Evolutionary conservation across 2,329 filamentous ascomycete genomes (phyloP).

Genomic region (Trichophyton benhamiae): DNA sequence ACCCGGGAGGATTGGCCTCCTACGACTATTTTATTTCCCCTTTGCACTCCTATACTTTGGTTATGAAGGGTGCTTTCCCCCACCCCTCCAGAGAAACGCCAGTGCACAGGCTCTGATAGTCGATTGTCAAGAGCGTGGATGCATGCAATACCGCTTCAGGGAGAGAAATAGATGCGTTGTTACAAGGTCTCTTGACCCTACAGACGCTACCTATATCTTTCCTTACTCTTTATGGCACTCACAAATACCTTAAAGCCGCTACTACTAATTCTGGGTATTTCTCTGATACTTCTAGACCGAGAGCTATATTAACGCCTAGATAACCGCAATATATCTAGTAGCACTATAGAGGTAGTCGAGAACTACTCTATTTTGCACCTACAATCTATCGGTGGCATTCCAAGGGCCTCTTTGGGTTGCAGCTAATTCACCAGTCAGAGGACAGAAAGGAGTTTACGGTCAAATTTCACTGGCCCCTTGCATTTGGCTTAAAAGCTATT

Average conservation of each 20-base stretch:
- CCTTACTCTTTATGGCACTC: slow-evolving; percentile 6
- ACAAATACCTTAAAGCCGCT: background rate
- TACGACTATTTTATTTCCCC: too few relatives aligned
- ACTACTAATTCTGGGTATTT: slow-evolving; percentile 3
- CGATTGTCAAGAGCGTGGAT: background rate
- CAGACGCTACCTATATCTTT: slow-evolving; percentile 10
- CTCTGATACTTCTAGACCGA: slow-evolving; percentile 7
- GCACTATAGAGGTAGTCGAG: slow-evolving; percentile 7
- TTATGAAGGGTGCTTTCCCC: too few relatives aligned
- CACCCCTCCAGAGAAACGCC: background rate
- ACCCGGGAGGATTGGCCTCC: too few relatives aligned
- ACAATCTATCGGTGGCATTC: slow-evolving; percentile 2
- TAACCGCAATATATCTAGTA: background rate
- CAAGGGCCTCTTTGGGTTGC: slow-evolving; percentile 7
- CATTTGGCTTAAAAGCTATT: too few relatives aligned
- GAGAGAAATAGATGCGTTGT: slow-evolving; percentile 7
- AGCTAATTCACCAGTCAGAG: background rate
- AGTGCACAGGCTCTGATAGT: background rate
- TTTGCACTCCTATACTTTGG: too few relatives aligned
- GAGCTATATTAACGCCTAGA: slow-evolving; percentile 6
- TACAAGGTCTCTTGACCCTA: slow-evolving; percentile 1
- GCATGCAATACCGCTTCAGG: background rate
- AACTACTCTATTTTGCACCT: slow-evolving; percentile 9
- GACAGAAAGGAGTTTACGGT: background rate
- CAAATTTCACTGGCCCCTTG: slow-evolving; percentile 6